Evolutionary conservation across 2,329 filamentous ascomycete species (phyloP).

Genomic region (Aspergillus ibericus): DNA sequence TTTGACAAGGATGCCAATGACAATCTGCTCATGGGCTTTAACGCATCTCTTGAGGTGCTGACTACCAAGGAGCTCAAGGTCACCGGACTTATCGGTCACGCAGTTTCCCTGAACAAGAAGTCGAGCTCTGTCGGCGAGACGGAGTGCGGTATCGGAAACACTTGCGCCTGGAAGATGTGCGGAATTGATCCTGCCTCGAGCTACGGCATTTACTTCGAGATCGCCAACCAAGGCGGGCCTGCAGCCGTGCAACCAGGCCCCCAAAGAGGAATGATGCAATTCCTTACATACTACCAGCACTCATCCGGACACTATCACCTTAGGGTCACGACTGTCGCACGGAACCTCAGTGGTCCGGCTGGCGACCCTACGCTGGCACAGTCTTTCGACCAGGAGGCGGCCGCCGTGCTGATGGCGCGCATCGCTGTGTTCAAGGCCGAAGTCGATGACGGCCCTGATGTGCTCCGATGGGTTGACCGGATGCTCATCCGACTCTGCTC

Average conservation of each 20-base stretch:
- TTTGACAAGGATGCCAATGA: conserved; percentile 97
- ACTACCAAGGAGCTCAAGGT: conserved; percentile 99
- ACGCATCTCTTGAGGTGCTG: conserved; percentile 89
- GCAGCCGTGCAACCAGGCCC: conserved; percentile 80
- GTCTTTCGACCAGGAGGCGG: conserved; percentile 97
- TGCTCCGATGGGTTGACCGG: conserved; percentile 94
- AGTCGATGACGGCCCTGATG: conserved; percentile 97
- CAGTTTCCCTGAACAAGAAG: conserved; percentile 96
- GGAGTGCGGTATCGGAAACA: conserved; percentile 97
- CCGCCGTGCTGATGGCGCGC: conserved; percentile 96
- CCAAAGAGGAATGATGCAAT: conserved; percentile 95
- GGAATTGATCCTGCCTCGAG: conserved; percentile 92
- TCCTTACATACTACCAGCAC: conserved; percentile 98
- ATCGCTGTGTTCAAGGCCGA: conserved; percentile 99
- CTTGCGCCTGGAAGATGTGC: conserved; percentile 99
- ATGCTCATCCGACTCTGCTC: conserved; percentile 98
- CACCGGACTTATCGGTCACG: conserved; percentile 93
- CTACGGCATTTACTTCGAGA: conserved; percentile 97
- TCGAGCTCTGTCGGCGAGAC: conserved; percentile 96
- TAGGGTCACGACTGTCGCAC: conserved; percentile 88
- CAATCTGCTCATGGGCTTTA: conserved; percentile 97
- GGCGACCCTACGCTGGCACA: conserved; percentile 94
- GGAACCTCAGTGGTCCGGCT: conserved; percentile 87
- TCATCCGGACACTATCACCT: conserved; percentile 95
- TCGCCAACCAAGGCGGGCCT: conserved; percentile 87